Percentiles rank a stretch among this genome's conserved stretches.
Conservation (phyloP, 2,329 filamentous ascomycete species). For the Aspergillus vadensis region DNA sequence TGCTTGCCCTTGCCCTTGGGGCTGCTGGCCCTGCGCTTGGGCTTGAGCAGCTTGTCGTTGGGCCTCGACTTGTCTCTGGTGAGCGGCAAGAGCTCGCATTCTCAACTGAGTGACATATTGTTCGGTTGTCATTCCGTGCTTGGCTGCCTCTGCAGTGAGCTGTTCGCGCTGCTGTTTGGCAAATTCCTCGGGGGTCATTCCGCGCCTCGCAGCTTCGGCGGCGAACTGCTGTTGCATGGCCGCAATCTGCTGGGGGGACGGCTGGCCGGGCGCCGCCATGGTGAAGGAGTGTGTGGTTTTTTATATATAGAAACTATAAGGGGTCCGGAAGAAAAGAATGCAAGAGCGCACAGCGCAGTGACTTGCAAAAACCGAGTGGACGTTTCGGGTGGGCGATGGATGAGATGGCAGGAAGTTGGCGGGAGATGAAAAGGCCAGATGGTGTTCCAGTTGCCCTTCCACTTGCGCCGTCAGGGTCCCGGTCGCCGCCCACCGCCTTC, state of each 20-base stretch:
- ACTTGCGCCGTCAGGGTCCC: neutral
- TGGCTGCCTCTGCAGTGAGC: slow-evolving; percentile 50
- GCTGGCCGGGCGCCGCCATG: slow-evolving; percentile 49
- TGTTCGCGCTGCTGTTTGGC: slow-evolving; percentile 61
- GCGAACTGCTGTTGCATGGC: slow-evolving; percentile 81
- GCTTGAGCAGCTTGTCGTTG: slow-evolving; percentile 33
- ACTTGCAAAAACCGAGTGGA: neutral
- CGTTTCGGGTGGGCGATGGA: neutral
- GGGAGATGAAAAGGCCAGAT: slow-evolving; percentile 25
- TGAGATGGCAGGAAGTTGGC: slow-evolving; percentile 11
- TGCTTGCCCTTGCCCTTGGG: slow-evolving; percentile 22
- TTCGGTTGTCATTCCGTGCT: slow-evolving; percentile 56
- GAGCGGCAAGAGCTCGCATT: slow-evolving; percentile 51
- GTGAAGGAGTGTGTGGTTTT: slow-evolving; percentile 9
- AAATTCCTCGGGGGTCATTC: slow-evolving; percentile 83
- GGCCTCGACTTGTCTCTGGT: slow-evolving; percentile 39
- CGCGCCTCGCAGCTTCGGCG: slow-evolving; percentile 78
- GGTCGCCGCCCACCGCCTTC: slow-evolving; percentile 20
- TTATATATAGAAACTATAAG: neutral
- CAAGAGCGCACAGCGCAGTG: neutral
- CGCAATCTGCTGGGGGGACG: slow-evolving; percentile 80
- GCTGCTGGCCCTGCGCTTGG: slow-evolving; percentile 7
- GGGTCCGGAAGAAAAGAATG: neutral
- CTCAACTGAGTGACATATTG: slow-evolving; percentile 50
- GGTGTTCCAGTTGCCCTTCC: slow-evolving; percentile 8